Evolutionary conservation across 2,329 filamentous ascomycete genomes (phyloP).

Genomic region (Pestalotiopsis sp.): DNA sequence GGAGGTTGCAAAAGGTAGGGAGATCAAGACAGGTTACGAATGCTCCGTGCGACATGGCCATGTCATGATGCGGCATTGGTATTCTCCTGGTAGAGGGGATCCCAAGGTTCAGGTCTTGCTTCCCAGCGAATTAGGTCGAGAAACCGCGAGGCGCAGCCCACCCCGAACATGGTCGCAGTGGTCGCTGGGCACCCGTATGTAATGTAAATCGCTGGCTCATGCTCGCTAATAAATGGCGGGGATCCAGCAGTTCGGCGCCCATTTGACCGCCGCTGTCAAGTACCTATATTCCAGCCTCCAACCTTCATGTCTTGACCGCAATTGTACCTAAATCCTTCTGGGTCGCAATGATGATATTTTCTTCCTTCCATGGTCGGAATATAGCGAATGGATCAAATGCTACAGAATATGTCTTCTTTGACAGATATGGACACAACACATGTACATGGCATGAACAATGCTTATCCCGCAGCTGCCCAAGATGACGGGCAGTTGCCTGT

Average conservation of each 20-base stretch:
- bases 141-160: conserved; percentile 12
- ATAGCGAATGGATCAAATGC: too few relatives aligned
- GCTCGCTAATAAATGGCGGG: not conserved
- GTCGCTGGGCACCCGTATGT: not conserved
- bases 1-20: not conserved
- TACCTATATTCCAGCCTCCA: not conserved
- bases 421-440: not conserved
- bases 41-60: conserved; percentile 18
- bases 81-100: not conserved
- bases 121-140: conserved; percentile 10
- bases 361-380: too few relatives aligned
- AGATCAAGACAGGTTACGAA: conserved; percentile 7
- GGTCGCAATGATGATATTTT: too few relatives aligned
- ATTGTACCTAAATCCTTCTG: too few relatives aligned
- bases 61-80: conserved; percentile 15
- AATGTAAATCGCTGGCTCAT: not conserved
- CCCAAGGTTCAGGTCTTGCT: conserved; percentile 4
- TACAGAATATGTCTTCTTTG: too few relatives aligned
- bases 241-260: not conserved
- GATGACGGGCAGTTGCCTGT: not conserved
- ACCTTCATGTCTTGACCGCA: too few relatives aligned
- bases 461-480: not conserved
- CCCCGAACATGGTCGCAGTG: not conserved
- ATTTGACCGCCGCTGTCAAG: not conserved
- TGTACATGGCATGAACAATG: not conserved